Evolutionary conservation across 306 rosid species (phyloP), one percentile per base, ranked within the genome.

Genomic region (Sophora flavescens): DNA sequence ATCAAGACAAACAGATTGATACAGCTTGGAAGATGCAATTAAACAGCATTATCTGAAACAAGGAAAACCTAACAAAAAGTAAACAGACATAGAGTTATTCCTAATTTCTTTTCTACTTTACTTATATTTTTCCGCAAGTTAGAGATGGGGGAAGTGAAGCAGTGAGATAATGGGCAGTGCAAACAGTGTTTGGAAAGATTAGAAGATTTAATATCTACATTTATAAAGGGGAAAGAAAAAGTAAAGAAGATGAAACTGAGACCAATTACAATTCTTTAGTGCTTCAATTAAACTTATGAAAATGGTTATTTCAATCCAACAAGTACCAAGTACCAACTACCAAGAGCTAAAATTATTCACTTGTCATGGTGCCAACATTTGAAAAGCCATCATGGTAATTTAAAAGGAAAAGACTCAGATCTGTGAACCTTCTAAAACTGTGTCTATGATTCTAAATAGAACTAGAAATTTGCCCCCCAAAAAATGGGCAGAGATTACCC

Each of bases 271-370:
- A 79, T 82, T 79, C 71, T 73, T 75, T 70, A 81, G 77, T 63
- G 77, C 54, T 81, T 78, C 64, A 69, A 77, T 65, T 84, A 63
- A 86, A 61, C 74, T 85, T 77, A 85, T 75, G 85, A 70, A 82
- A 78, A 86, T 69, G 70, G 80, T 62, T 70, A 78, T 62, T 52
- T 83, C 80, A 87, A 82, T 84, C 83, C 80, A 85, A 87, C 84
- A 76, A 79, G 63, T 82, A 77, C 32, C 84, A 76, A 79, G 63
- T 82, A 77, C 32, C 68, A 51, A 76, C 63, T 82, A 77, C 16
- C 68, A 45, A 76, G 81, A 84, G 83, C 79, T 82, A 67, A 87
- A 62, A 76, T 88, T 85, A 87, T 88, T 91, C 83, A 81, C 77
- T 66, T 38, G 68, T 81, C 81, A 80, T 76, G 72, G 77, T 76